Conservation (phyloP, 805 yeast species). For the Wickerhamomyces canadensis region DNA sequence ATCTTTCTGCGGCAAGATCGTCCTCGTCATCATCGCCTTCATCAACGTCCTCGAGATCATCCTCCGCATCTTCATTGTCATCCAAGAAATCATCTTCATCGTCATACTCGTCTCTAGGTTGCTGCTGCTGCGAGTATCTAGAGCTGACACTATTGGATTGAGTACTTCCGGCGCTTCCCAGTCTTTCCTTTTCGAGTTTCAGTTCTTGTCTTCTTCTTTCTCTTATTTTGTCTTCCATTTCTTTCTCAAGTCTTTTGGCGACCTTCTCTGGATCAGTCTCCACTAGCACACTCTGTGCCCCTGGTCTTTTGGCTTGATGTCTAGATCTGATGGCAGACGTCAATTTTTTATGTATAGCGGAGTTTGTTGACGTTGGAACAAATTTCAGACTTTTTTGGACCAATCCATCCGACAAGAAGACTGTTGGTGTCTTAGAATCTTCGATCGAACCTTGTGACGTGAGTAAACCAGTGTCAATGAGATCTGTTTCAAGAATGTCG, state of each 20-base stretch:
- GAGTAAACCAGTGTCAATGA: slow-evolving; percentile 67
- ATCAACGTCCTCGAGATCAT: slow-evolving; percentile 35
- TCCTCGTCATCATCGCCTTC: slow-evolving; percentile 41
- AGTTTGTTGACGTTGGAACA: slow-evolving; percentile 86
- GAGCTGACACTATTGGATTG: slow-evolving; percentile 1
- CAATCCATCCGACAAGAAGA: slow-evolving; percentile 42
- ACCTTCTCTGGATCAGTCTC: slow-evolving; percentile 64
- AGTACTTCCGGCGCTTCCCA: slow-evolving; percentile 37
- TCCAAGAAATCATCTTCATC: slow-evolving; percentile 29
- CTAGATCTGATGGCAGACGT: slow-evolving; percentile 57
- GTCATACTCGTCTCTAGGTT: slow-evolving; percentile 33
- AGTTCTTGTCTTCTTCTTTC: slow-evolving; percentile 60
- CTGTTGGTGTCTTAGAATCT: slow-evolving; percentile 1
- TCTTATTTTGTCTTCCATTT: slow-evolving; percentile 56
- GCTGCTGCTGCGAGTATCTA: slow-evolving; percentile 21
- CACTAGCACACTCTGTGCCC: slow-evolving; percentile 35
- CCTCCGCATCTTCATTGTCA: slow-evolving; percentile 52
- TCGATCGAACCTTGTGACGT: slow-evolving; percentile 32
- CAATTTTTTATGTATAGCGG: slow-evolving; percentile 74
- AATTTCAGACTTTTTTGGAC: slow-evolving; percentile 64
- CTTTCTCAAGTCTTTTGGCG: slow-evolving; percentile 61
- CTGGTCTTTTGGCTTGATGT: slow-evolving; percentile 25
- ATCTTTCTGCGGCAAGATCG: slow-evolving; percentile 33
- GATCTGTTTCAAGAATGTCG: slow-evolving; percentile 62
- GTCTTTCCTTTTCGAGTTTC: slow-evolving; percentile 46